Conservation (phyloP, 78 protist species). For the Chrysochromulina parva region DNA sequence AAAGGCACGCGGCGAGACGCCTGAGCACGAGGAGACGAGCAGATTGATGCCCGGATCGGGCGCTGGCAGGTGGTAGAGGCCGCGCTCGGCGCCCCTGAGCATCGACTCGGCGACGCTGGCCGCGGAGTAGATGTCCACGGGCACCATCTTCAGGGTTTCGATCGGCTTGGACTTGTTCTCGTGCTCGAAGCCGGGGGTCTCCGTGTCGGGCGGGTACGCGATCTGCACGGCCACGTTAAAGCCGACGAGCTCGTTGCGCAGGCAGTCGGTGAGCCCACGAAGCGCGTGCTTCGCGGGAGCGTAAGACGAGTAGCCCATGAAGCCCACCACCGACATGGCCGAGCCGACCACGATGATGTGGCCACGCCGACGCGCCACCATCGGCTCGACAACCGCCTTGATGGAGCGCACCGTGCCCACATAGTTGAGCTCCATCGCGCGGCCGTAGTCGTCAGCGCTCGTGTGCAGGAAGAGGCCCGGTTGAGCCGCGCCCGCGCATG, state of each 20-base stretch:
- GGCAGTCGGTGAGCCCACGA: slow-evolving; percentile 56
- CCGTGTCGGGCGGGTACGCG: slow-evolving; percentile 60
- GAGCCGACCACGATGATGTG: slow-evolving; percentile 30
- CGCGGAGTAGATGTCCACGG: background rate
- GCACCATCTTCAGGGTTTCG: background rate
- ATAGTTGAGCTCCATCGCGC: slow-evolving; percentile 62
- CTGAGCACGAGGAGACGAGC: background rate
- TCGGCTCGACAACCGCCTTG: slow-evolving; percentile 42
- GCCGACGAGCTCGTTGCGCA: slow-evolving; percentile 45
- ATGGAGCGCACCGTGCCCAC: slow-evolving; percentile 43
- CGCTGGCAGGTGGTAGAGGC: background rate
- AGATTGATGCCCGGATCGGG: background rate
- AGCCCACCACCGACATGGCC: background rate
- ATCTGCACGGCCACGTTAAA: slow-evolving; percentile 31
- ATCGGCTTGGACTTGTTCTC: slow-evolving; percentile 59
- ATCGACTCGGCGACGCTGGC: background rate
- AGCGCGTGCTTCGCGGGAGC: slow-evolving; percentile 61
- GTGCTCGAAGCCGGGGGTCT: slow-evolving; percentile 60
- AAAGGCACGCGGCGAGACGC: background rate
- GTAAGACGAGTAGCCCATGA: slow-evolving; percentile 44
- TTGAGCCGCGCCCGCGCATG: slow-evolving; percentile 40
- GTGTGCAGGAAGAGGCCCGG: slow-evolving; percentile 64
- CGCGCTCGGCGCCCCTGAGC: background rate
- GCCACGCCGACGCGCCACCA: slow-evolving; percentile 21
- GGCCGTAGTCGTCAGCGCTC: background rate